Base-by-base conservation (phyloP, 2,329 filamentous ascomycete species). In the Penicillium sp. region DNA sequence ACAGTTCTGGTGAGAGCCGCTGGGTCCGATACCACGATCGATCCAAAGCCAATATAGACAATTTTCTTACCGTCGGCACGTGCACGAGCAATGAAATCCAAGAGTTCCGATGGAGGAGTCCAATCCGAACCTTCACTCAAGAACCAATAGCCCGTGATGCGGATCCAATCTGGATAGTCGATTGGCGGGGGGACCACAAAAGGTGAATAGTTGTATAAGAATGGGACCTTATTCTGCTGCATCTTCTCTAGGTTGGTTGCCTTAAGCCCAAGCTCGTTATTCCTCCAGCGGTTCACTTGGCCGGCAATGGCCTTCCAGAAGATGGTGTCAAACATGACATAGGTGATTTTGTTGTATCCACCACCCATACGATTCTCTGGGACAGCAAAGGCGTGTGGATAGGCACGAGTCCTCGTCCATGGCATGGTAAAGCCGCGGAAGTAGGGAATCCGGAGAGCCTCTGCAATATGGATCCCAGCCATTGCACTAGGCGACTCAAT, bases 341-440 rank as follows among this genome's bases (percentile, higher is more conserved):
- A 98, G 0, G 89, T 93, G 63, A 95, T 84, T 65, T 90, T 89
- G 64, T 98, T 98, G 74, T 95, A 97, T 0, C 85, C 85, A 20
- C 93, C 93, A 44, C 93, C 93, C 82, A 95, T 89, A 71, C 95
- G 96, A 68, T 87, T 84, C 52, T 94, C 87, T 1, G 89, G 87
- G 51, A 94, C 90, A 22, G 91, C 86, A 69, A 98, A 98, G 0
- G 93, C 93, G 68, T 98, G 93, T 2, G 93, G 93, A 60, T 98
- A 98, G 0, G 91, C 89, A 43, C 93, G 79, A 13, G 93, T 98
- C 40, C 90, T 83, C 0, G 93, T 95, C 93, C 93, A 98, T 0
- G 93, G 93, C 93, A 98, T 98, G 14, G 89, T 95, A 65, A 98
- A 98, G 0, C 90, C 91, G 46, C 93, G 83, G 74, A 97, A 97